Base-by-base conservation (phyloP, 106 monocot genomes). In the Triglochin maritima region DNA sequence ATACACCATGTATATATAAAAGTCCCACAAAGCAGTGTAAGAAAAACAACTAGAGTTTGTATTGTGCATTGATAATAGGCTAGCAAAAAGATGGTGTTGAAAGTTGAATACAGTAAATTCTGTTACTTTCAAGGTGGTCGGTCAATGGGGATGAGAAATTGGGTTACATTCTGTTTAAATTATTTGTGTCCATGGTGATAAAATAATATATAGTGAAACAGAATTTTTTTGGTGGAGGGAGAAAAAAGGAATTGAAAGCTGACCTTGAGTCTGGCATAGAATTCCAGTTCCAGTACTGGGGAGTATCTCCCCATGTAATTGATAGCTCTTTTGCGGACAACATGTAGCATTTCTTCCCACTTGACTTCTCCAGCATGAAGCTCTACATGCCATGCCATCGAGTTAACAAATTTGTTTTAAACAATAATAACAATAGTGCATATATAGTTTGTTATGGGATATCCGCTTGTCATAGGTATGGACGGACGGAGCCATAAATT, bases 261-360 rank as follows among this genome's bases (percentile, higher is more conserved):
- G 48, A 86, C 87, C 84, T 87, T 15, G 84, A 78, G 6, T 77
- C 80, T 16, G 81, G 65, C 2, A 47, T 6, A 47, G 66, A 57
- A 44, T 59, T 44, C 92, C 88, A 93, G 3, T 15, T 55, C 88
- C 92, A 88, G 64, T 83, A 83, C 0, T 59, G n/a, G 0, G 79
- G 74, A 17, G 77, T 78, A 57, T 84, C 77, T 7, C 83, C 86
- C 88, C 86, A 88, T 4, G 63, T 50, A 65, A 93, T 88, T 8
- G 3, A 9, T 15, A 93, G 81, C 66, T 85, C 75, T 49, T 75
- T 81, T 5, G 93, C 85, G 0, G 83, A 79, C 44, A 93, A 7
- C 81, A 86, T 79, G 75, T 66, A 86, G 57, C 83, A 81, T 67
- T 93, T 93, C 44, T 67, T 74, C 7, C 88, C 88, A 29, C 67